Conservation (phyloP, 2,329 filamentous ascomycete genomes). For the Rhynchosporium secalis region DNA sequence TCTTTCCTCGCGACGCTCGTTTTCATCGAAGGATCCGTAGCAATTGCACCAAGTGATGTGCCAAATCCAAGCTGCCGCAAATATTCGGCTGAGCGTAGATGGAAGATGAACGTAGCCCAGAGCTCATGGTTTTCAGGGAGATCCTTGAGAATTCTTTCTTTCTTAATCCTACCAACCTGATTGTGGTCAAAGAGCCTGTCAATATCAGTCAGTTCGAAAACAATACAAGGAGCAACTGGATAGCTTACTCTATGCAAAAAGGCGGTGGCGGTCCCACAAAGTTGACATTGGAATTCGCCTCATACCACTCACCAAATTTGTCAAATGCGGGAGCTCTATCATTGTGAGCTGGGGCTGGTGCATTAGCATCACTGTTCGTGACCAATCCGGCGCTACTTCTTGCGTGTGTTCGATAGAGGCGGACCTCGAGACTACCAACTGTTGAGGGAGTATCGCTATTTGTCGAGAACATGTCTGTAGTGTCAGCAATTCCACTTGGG, state of each 20-base stretch:
- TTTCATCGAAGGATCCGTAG: neutral
- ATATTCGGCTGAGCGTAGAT: conserved; percentile 22
- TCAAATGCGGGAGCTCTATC: conserved; percentile 22
- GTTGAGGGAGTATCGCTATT: conserved; percentile 10
- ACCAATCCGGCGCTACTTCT: neutral
- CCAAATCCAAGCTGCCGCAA: conserved; percentile 24
- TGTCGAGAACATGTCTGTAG: neutral
- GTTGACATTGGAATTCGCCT: conserved; percentile 20
- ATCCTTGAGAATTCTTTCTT: conserved; percentile 16
- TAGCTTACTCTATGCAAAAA: conserved; percentile 30
- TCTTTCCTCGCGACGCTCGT: neutral
- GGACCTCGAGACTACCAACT: conserved; percentile 19
- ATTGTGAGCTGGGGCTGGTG: no score
- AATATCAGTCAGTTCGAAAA: neutral
- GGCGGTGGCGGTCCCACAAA: conserved; percentile 19
- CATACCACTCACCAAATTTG: conserved; percentile 26
- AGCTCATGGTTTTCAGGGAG: conserved; percentile 22
- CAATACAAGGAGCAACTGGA: neutral
- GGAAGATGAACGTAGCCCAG: conserved; percentile 27
- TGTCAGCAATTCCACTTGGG: neutral
- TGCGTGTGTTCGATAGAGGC: conserved; percentile 15
- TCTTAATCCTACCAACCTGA: neutral
- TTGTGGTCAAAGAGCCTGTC: conserved; percentile 22
- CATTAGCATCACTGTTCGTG: neutral
- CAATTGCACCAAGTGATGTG: conserved; percentile 7